Evolutionary conservation across 2,329 filamentous ascomycete species (phyloP), one percentile per base, ranked within the genome.

Genomic region (Pyrenophora teres): DNA sequence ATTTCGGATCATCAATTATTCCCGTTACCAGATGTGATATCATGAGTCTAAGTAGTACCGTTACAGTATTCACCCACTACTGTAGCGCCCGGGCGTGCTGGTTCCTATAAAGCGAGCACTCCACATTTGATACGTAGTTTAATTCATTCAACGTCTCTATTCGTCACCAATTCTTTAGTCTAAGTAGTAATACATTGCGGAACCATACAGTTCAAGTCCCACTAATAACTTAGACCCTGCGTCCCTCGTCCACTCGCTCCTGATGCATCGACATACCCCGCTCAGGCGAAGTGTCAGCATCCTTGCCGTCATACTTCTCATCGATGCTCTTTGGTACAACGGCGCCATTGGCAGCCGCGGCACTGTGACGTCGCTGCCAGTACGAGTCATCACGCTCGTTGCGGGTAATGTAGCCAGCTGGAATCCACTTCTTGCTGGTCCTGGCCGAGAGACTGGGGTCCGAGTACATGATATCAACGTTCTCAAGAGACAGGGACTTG

Each of bases 401-500:
- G 31, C 69, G 62, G 48, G 58, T 61, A 18, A 71, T 50, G 36
- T 71, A 71, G 15, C 70, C 69, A 16, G 52, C 55, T 18, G 70
- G 70, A 3, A 70, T 51, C 70, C 71, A 74, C 52, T 64, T 68
- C 48, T 61, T 68, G 49, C 71, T 74, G 16, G 55, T 59, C 43
- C 58, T 58, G 1, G 71, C 55, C 46, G 66, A 69, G 40, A 70
- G 43, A 13, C 27, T 57, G 2, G 60, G 49, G 21, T 67, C 62
- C 10, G 64, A 67, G 63, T 73, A 73, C 69, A 72, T 71, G 40
- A 64, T 56, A 46, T 73, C 69, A 25, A 71, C 64, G 23, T 66
- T 68, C 57, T 73, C 70, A n/a, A 73, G 63, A n/a, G 64, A 67
- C 27, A 70, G 44, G 4, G 67, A 57, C 46, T 69, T 70, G 19